Conservation (phyloP, 805 yeast genomes). For the Lachancea kluyveri region DNA sequence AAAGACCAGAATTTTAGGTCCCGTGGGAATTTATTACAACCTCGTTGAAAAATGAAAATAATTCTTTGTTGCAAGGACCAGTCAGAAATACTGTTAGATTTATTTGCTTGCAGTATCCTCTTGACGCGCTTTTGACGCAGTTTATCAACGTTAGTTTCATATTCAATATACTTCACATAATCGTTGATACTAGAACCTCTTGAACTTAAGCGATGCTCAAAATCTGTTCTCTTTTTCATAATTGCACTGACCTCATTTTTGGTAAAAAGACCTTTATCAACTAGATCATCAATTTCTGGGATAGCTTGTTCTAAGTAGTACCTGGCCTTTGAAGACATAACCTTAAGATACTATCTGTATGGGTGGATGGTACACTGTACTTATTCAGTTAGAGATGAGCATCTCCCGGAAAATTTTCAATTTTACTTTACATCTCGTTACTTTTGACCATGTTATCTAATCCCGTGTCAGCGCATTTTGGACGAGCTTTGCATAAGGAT, state of each 20-base stretch:
- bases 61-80: conserved; percentile 84
- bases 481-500: too few species aligned
- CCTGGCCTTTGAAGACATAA: conserved; percentile 52
- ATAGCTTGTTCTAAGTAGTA: conserved; percentile 63
- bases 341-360: too few species aligned
- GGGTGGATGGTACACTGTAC: too few species aligned
- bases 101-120: conserved; percentile 50
- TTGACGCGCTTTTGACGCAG: conserved; percentile 65
- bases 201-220: conserved; percentile 82
- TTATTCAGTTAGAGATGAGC: too few species aligned
- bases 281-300: conserved; percentile 87
- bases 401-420: not conserved
- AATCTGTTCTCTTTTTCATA: conserved; percentile 91
- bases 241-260: conserved; percentile 76
- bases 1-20: conserved; percentile 73
- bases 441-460: too few species aligned
- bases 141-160: conserved; percentile 73
- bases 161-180: conserved; percentile 70
- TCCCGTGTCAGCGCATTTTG: too few species aligned
- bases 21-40: conserved; percentile 70
- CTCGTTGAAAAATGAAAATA: conserved; percentile 76
- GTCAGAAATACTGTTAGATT: conserved; percentile 68
- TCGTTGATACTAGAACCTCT: conserved; percentile 77
- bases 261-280: conserved; percentile 72
- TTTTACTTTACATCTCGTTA: too few species aligned